phyloP scores from a whole-genome alignment of 164 flowering plant species.

The Vitis rotundifolia region DNA sequence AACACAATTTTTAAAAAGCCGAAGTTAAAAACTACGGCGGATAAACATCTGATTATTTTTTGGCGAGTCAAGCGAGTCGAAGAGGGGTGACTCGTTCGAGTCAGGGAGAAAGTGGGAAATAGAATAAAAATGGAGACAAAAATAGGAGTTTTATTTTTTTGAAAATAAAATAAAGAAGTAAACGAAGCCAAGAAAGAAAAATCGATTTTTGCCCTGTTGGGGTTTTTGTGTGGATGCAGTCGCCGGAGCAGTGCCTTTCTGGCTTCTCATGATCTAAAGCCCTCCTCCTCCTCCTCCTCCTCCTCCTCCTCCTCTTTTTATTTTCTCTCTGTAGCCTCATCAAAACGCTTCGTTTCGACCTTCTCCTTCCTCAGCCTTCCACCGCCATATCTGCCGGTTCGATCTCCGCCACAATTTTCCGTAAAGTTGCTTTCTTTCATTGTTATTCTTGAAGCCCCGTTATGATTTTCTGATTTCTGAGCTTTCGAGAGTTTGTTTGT shows the following conservation, averaged over 20 bases:
- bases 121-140: too few relatives aligned
- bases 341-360: background rate
- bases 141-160: too few relatives aligned
- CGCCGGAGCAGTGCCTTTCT: conserved; percentile 14
- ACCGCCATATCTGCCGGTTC: background rate
- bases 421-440: background rate
- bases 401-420: background rate
- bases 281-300: background rate
- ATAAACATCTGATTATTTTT: too few relatives aligned
- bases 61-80: too few relatives aligned
- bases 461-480: background rate
- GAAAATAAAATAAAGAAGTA: too few relatives aligned
- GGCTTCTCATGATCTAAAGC: conserved; percentile 7
- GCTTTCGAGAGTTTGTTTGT: background rate
- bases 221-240: conserved; percentile 29
- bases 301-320: background rate
- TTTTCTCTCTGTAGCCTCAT: background rate
- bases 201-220: background rate
- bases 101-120: too few relatives aligned
- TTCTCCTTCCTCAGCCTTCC: background rate
- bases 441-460: too few relatives aligned
- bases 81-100: too few relatives aligned
- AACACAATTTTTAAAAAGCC: too few relatives aligned
- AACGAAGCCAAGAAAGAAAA: background rate
- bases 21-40: too few relatives aligned